Percentiles rank a stretch among this genome's conserved stretches.
phyloP scores from a whole-genome alignment of 2,329 filamentous ascomycete genomes.

The Sporothrix schenckii region DNA sequence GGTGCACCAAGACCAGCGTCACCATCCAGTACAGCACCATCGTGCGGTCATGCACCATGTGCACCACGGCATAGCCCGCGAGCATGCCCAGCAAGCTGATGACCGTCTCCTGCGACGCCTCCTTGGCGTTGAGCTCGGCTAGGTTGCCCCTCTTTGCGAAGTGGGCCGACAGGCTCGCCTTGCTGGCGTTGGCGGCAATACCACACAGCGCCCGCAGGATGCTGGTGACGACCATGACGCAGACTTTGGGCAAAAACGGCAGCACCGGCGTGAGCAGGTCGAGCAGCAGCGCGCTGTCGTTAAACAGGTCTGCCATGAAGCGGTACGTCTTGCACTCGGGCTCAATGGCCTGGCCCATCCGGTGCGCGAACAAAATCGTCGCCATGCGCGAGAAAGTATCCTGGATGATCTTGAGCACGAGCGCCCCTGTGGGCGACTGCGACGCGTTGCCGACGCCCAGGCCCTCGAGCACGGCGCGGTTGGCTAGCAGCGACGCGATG shows the following conservation, averaged over 20 bases:
- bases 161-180: constrained; percentile 87
- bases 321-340: constrained; percentile 90
- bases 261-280: constrained; percentile 79
- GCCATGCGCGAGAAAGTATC: constrained; percentile 79
- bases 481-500: constrained; percentile 78
- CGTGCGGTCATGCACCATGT: constrained; percentile 67
- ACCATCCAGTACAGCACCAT: constrained; percentile 77
- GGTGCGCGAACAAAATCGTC: constrained; percentile 84
- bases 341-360: constrained; percentile 78
- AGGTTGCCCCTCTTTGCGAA: constrained; percentile 87
- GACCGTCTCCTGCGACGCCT: constrained; percentile 92
- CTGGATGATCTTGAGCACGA: constrained; percentile 81
- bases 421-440: constrained; percentile 76
- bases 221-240: constrained; percentile 55
- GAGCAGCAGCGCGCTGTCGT: constrained; percentile 83
- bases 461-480: constrained; percentile 75
- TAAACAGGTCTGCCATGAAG: constrained; percentile 84
- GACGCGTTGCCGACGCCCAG: constrained; percentile 82
- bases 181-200: constrained; percentile 85
- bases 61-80: constrained; percentile 78
- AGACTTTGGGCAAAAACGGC: constrained; percentile 55
- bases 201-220: constrained; percentile 71
- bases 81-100: constrained; percentile 88
- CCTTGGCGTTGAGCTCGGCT: constrained; percentile 91
- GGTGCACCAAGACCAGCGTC: constrained; percentile 71